A percentile compares a stretch with the other conserved stretches of the same genome.
Evolutionary conservation across 306 rosid species (phyloP).

Genomic region (Quercus alba): DNA sequence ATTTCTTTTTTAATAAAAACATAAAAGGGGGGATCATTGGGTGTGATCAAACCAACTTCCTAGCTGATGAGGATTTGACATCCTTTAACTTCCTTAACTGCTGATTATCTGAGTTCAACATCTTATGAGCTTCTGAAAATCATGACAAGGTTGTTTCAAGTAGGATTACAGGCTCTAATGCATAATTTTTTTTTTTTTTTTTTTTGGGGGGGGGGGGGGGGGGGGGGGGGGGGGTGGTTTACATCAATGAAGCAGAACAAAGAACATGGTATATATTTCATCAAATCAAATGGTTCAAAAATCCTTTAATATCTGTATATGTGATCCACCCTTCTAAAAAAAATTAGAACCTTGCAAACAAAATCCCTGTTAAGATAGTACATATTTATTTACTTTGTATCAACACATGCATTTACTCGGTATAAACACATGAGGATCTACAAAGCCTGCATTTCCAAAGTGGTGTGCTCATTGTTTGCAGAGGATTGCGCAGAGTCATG

Average conservation of each 20-base stretch:
- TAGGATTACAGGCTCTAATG: too few relatives aligned
- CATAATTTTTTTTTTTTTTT: too few relatives aligned
- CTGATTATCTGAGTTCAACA: neutral
- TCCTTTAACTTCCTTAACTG: neutral
- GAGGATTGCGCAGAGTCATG: constrained; percentile 50
- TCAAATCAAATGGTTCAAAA: neutral
- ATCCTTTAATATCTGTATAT: neutral
- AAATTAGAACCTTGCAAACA: neutral
- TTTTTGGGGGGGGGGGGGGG: too few relatives aligned
- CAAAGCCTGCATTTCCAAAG: constrained; percentile 83
- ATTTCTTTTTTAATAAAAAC: too few relatives aligned
- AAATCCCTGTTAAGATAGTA: constrained; percentile 7
- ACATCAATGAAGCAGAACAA: neutral
- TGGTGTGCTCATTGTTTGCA: constrained; percentile 47
- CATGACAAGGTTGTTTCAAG: neutral
- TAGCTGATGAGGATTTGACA: too few relatives aligned
- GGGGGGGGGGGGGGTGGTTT: too few relatives aligned
- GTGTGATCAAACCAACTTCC: too few relatives aligned
- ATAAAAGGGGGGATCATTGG: too few relatives aligned
- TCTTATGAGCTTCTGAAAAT: neutral
- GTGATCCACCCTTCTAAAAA: constrained; percentile 11
- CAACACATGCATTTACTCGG: neutral
- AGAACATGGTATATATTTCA: neutral
- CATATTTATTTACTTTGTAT: neutral
- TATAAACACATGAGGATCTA: constrained; percentile 27